These are phyloP conservation scores for Sphaerostilbella broomeana DNA, from an alignment of 2,329 filamentous ascomycete genomes.

Conservation along the genomic window DNA sequence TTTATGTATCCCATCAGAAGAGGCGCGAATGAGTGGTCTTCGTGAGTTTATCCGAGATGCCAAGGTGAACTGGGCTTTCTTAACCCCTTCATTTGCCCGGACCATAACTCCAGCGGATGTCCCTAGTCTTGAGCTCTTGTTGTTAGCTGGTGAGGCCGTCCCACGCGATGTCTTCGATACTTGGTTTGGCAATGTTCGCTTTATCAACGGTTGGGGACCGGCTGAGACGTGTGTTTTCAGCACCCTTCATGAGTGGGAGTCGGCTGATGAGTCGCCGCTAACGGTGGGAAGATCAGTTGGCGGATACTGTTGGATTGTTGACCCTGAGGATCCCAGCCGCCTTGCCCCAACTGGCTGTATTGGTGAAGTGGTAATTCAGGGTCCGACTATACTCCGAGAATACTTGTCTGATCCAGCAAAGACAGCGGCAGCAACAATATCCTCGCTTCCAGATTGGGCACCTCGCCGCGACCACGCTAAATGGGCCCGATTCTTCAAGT, in stretches of 20 bases:
- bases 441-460: conserved; percentile 3
- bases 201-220: conserved; percentile 6
- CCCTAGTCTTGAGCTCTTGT: conserved; percentile 35
- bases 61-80: background rate
- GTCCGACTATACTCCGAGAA: conserved; percentile 4
- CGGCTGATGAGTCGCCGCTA: background rate
- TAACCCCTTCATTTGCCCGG: conserved; percentile 8
- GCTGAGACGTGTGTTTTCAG: conserved; percentile 7
- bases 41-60: background rate
- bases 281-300: conserved; percentile 6
- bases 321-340: background rate
- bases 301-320: conserved; percentile 5
- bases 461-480: background rate
- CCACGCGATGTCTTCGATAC: conserved; percentile 6
- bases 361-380: conserved; percentile 9
- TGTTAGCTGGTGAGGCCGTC: conserved; percentile 25
- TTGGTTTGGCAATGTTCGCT: conserved; percentile 6
- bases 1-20: conserved; percentile 5
- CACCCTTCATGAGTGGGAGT: background rate
- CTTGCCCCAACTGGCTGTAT: conserved; percentile 9
- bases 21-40: conserved; percentile 7
- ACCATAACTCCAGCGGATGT: conserved; percentile 36
- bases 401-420: conserved; percentile 7
- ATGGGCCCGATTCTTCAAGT: conserved; percentile 12
- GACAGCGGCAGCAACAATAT: background rate